A percentile compares a stretch with the other conserved stretches of the same genome.
phyloP scores from a whole-genome alignment of 306 rosid species.

The Ormosia semicastrata region DNA sequence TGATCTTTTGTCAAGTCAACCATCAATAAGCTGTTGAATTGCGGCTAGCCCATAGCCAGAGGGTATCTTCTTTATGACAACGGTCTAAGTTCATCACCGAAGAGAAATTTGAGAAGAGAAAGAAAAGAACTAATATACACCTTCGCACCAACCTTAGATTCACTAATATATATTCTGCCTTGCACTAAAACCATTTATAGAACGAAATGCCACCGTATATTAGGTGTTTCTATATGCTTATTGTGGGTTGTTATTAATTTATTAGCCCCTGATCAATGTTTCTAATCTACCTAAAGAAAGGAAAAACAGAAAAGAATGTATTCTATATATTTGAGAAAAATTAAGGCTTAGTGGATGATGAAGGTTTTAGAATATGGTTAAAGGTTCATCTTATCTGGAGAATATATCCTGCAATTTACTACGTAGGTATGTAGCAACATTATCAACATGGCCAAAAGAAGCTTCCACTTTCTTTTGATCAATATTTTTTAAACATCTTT shows the following conservation, averaged over 20 bases:
- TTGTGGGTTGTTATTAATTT: neutral
- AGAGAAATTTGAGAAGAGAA: neutral
- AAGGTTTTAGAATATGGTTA: neutral
- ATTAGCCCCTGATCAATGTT: neutral
- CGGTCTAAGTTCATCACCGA: neutral
- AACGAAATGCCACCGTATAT: neutral
- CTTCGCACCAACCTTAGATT: neutral
- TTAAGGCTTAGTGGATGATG: neutral
- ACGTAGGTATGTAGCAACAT: neutral
- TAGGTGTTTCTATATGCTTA: neutral
- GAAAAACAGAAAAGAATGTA: neutral
- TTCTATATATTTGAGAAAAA: neutral
- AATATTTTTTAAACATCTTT: neutral
- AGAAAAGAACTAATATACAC: neutral
- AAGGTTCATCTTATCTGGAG: neutral
- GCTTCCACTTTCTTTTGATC: neutral
- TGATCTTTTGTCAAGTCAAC: neutral
- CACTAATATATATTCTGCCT: neutral
- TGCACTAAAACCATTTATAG: neutral
- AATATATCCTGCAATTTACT: neutral
- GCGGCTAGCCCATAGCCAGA: neutral
- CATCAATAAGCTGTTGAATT: neutral
- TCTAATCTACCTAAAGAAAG: neutral
- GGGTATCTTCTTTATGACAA: slow-evolving; percentile 10
- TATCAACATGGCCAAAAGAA: neutral